A percentile compares a stretch with the other conserved stretches of the same genome.
Evolutionary conservation across 139 green algal species (phyloP).

Genomic region (Chlorella sp.): DNA sequence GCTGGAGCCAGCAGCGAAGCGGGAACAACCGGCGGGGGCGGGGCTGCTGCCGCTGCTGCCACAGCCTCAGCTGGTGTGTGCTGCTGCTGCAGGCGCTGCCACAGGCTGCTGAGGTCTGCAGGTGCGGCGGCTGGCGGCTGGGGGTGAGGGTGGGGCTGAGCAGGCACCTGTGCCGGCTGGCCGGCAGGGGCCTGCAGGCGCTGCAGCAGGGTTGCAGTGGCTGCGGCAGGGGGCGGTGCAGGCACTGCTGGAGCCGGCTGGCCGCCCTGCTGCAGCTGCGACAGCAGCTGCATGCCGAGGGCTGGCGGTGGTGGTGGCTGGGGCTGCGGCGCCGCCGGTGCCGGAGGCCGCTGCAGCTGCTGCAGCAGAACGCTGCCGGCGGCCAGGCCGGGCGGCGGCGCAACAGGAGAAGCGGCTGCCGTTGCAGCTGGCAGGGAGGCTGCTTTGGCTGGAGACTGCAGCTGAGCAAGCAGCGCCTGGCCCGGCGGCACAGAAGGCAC

Average conservation of each 20-base stretch:
- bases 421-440: neutral
- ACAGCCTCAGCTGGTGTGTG: slow-evolving; percentile 14
- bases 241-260: neutral
- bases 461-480: slow-evolving; percentile 17
- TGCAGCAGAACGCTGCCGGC: slow-evolving; percentile 5
- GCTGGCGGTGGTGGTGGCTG: neutral
- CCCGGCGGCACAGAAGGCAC: neutral
- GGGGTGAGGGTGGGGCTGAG: neutral
- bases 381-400: neutral
- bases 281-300: slow-evolving; percentile 27
- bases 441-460: slow-evolving; percentile 7
- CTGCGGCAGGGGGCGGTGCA: neutral
- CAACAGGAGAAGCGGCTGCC: neutral
- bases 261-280: slow-evolving; percentile 15
- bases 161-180: neutral
- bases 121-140: neutral
- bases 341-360: slow-evolving; percentile 14
- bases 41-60: neutral
- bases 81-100: slow-evolving; percentile 49
- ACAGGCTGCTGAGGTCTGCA: slow-evolving; percentile 24
- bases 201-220: slow-evolving; percentile 16
- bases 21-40: neutral
- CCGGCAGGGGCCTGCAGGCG: slow-evolving; percentile 19
- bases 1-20: neutral
- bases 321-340: too few relatives aligned